Evolutionary conservation across 192 early-diverging fungal genomes (phyloP).

Genomic region (Rhizophagus sp.): DNA sequence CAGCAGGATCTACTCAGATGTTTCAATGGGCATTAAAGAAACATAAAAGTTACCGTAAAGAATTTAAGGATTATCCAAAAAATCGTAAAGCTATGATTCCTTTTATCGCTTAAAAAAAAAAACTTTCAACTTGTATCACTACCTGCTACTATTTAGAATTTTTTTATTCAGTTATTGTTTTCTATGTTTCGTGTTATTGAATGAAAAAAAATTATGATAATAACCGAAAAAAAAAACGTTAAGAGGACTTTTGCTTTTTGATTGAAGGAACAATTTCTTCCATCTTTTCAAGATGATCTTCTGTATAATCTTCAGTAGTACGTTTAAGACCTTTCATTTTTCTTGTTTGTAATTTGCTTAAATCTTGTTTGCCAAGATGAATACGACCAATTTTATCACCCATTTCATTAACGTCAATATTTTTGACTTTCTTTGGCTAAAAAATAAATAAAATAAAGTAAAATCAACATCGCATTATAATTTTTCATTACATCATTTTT

Average conservation of each 20-base stretch:
- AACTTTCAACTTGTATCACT: too few relatives aligned
- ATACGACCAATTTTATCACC: slow-evolving; percentile 91
- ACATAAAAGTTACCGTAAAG: slow-evolving; percentile 85
- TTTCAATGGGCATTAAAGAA: slow-evolving; percentile 96
- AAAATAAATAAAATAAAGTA: slow-evolving; percentile 4
- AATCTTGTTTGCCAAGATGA: slow-evolving; percentile 90
- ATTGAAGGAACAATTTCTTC: neutral
- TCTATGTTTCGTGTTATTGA: too few relatives aligned
- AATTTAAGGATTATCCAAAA: slow-evolving; percentile 90
- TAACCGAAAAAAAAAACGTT: neutral
- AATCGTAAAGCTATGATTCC: slow-evolving; percentile 81
- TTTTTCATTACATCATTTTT: too few relatives aligned
- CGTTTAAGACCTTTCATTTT: slow-evolving; percentile 98
- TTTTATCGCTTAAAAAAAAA: slow-evolving; percentile 50
- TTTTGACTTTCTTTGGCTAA: slow-evolving; percentile 87
- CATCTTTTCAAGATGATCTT: slow-evolving; percentile 14
- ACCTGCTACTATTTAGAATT: too few relatives aligned
- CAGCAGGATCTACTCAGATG: slow-evolving; percentile 83
- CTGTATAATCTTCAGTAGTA: slow-evolving; percentile 20
- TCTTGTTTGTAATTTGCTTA: slow-evolving; percentile 91
- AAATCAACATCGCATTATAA: neutral
- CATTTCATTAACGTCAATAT: slow-evolving; percentile 84
- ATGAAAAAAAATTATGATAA: too few relatives aligned
- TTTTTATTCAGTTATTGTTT: too few relatives aligned
- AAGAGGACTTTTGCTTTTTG: neutral